Conservation (phyloP, 257 asterid genomes). For the Capsicum chinense region DNA sequence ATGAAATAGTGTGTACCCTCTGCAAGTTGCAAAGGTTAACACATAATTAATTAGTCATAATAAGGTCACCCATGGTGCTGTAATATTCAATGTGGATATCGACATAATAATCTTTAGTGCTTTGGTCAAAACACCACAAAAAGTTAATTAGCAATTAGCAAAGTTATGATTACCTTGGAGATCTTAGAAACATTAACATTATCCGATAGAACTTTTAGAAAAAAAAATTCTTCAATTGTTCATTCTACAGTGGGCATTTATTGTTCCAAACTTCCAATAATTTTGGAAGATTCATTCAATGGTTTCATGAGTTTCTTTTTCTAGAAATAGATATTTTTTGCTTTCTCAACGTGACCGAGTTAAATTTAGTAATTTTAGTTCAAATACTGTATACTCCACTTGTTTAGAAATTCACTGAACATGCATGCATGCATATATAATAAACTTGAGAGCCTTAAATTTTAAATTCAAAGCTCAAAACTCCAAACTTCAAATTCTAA, state of each 20-base stretch:
- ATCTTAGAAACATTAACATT: background rate
- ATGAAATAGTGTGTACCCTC: background rate
- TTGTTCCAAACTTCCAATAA: no score
- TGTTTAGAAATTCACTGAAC: no score
- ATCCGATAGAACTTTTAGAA: background rate
- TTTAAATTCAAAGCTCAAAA: background rate
- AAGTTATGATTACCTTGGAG: background rate
- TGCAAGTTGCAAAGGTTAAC: background rate
- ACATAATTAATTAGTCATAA: slow-evolving; percentile 13
- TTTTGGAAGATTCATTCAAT: background rate
- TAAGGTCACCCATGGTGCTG: slow-evolving; percentile 4
- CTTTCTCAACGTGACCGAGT: no score
- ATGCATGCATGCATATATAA: no score
- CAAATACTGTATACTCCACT: background rate
- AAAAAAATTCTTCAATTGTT: no score
- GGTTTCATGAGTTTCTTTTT: no score
- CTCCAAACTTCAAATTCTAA: background rate
- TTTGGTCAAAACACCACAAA: no score
- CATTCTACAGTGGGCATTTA: no score
- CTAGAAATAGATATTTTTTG: no score
- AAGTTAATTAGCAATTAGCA: background rate
- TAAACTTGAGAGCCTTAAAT: background rate
- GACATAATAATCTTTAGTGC: no score
- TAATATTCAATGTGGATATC: no score
- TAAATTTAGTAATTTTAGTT: background rate